Base-by-base conservation (phyloP, 2,329 filamentous ascomycete species). In the Diaporthe sp. region DNA sequence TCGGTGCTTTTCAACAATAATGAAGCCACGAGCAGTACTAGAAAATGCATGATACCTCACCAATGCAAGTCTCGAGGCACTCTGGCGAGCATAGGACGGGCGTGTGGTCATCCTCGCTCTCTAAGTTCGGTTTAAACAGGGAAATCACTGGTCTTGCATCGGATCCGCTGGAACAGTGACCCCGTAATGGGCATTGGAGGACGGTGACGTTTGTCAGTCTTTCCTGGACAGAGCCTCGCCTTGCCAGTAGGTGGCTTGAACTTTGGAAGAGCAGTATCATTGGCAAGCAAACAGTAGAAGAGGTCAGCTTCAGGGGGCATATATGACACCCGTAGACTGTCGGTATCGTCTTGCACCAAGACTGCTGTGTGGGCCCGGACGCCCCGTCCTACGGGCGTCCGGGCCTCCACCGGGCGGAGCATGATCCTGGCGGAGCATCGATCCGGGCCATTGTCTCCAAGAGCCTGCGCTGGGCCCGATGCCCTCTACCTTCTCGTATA, bases 31-130 rank as follows among this genome's bases (percentile, higher is more conserved):
- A 55, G 45, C 25, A 25, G 25, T 28, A 72, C 45, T 54, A 72
- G 57, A 55, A 64, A 64, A 33, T 72, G 50, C 70, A 72, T 55
- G 58, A 64, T 72, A 64, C 70, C 70, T 72, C 42, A 42, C 45
- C 47, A 45, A 54, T 17, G 6, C 22, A 30, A 10, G 35, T 47
- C 57, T 22, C 9, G 69, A n/a, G 30, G 15, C 40, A 47, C 30
- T 25, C 22, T 50, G 7, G 42, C 25, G 35, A 52, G 57, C 47
- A 54, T 8, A 33, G 33, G 17, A 12, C 13, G 45, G n/a, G 45
- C 22, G 6, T 38, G 4, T 35, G 42, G 52, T 17, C 13, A 10
- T 35, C 3, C 5, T 5, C 19, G 6, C 38, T 28, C 30, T 22
- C 7, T 19, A 3, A 60, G 22, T 7, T 28, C 6, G 52, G 52